phyloP scores from a whole-genome alignment of 2,329 filamentous ascomycete species.

The Lachnellula suecica region DNA sequence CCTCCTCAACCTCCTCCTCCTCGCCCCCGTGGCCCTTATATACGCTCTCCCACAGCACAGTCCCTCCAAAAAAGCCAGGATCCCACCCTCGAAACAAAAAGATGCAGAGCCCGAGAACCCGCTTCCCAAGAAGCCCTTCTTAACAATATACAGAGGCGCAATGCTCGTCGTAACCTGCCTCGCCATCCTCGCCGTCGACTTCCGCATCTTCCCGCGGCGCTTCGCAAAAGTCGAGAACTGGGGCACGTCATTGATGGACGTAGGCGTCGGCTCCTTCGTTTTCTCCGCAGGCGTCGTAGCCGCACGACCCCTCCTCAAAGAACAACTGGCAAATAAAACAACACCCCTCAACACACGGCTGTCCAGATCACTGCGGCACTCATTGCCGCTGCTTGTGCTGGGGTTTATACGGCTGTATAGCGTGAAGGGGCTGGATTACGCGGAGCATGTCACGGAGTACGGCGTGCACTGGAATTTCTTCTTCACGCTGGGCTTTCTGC shows the following conservation, averaged over 20 bases:
- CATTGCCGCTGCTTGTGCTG: constrained; percentile 76
- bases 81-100: constrained; percentile 42
- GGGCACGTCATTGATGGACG: constrained; percentile 98
- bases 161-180: constrained; percentile 92
- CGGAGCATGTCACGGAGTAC: constrained; percentile 96
- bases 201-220: constrained; percentile 84
- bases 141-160: constrained; percentile 85
- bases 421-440: constrained; percentile 93
- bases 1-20: constrained; percentile 71
- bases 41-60: constrained; percentile 47
- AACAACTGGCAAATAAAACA: constrained; percentile 51
- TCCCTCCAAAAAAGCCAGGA: constrained; percentile 48
- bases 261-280: constrained; percentile 96
- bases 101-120: constrained; percentile 38
- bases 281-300: constrained; percentile 92
- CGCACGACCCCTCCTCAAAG: constrained; percentile 75
- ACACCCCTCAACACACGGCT: constrained; percentile 58
- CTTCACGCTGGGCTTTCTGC: constrained; percentile 87
- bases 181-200: constrained; percentile 96
- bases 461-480: constrained; percentile 99
- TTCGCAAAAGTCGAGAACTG: constrained; percentile 99
- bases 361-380: constrained; percentile 69
- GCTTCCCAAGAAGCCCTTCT: constrained; percentile 83
- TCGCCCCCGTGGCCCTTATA: constrained; percentile 65
- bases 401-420: constrained; percentile 80